Base-by-base conservation (phyloP, 345 rosid species). In the Alliaria petiolata region DNA sequence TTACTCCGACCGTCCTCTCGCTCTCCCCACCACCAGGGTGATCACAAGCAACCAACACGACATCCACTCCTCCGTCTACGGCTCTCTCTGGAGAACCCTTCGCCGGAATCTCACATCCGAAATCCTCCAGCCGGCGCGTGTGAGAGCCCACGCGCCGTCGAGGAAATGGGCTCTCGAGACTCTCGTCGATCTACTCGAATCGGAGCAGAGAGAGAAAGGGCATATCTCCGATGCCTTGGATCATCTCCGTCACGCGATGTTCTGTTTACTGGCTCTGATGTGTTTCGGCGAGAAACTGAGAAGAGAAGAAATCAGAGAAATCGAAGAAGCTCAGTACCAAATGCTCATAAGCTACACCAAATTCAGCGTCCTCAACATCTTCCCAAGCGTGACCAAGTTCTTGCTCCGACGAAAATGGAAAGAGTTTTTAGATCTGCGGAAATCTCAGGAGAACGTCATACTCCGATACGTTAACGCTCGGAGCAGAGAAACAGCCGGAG, bases 101-200 rank as follows among this genome's bases (percentile, higher is more conserved):
- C 80, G 86, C 17, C 82, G 86, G 4, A 85, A 85, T 20, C 82
- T 85, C 50, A 81, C 83, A 0, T 62, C 86, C 0, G 84, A 81
- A 59, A 74, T 85, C 49, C 85, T 82, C 54, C 86, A 82, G 6
- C 82, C 82, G 56, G 12, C 75, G 49, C 83, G 26, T 20, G 63
- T 50, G 20, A 77, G 63, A 44, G 50, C 76, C 1, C 72, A 77
- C 45, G 80, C 76, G 31, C 72, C 76, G 28, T 70, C 86, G 0
- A 75, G 88, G n/a, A 75, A 79, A 54, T 79, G 82, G 83, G 76
- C 84, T 2, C 33, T 82, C 1, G 73, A 82, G 33, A 85, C 77
- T 43, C 79, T 85, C 14, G 19, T 60, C 2, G 63, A 44, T 25
- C 62, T 71, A 0, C 56, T 71, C 4, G 68, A 64, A 42, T 10